Evolutionary conservation across 352 stramenopile genomes (phyloP).

Genomic region (Pseudoperonospora humuli): DNA sequence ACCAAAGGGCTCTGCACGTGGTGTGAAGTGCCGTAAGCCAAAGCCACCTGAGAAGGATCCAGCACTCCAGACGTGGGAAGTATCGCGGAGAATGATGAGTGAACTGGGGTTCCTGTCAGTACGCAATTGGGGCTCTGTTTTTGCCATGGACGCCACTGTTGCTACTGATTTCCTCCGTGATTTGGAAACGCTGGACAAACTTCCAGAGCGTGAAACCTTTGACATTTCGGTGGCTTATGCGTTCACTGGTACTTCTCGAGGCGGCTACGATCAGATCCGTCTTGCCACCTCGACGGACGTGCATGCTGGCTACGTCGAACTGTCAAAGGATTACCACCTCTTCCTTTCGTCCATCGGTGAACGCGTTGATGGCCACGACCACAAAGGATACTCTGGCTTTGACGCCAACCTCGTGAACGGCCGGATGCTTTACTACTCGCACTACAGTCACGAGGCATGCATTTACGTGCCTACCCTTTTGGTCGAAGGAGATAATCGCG

Average conservation of each 20-base stretch:
- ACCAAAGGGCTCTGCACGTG: slow-evolving; percentile 15
- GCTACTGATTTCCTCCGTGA: slow-evolving; percentile 52
- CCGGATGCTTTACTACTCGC: slow-evolving; percentile 61
- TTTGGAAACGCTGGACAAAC: slow-evolving; percentile 63
- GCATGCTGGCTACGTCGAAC: slow-evolving; percentile 24
- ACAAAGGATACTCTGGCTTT: slow-evolving; percentile 44
- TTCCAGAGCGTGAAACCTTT: slow-evolving; percentile 71
- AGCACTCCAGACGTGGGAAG: slow-evolving; percentile 57
- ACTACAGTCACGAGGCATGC: slow-evolving; percentile 70
- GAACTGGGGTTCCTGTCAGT: slow-evolving; percentile 78
- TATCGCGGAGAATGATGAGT: slow-evolving; percentile 76
- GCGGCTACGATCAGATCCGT: slow-evolving; percentile 70
- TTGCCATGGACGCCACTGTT: slow-evolving; percentile 54
- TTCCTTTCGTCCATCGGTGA: slow-evolving; percentile 71
- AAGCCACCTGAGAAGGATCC: slow-evolving; percentile 42
- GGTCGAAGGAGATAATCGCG: slow-evolving; percentile 26
- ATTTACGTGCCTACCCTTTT: slow-evolving; percentile 79
- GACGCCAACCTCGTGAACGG: slow-evolving; percentile 31
- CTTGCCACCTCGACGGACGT: slow-evolving; percentile 51
- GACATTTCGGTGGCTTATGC: slow-evolving; percentile 76
- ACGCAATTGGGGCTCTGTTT: slow-evolving; percentile 78
- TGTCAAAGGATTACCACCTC: slow-evolving; percentile 60
- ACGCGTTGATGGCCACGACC: slow-evolving; percentile 32
- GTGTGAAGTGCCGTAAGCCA: slow-evolving; percentile 29
- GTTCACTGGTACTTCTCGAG: slow-evolving; percentile 52